Base-by-base conservation (phyloP, 2,329 filamentous ascomycete genomes). In the Pseudopyricularia javanii region DNA sequence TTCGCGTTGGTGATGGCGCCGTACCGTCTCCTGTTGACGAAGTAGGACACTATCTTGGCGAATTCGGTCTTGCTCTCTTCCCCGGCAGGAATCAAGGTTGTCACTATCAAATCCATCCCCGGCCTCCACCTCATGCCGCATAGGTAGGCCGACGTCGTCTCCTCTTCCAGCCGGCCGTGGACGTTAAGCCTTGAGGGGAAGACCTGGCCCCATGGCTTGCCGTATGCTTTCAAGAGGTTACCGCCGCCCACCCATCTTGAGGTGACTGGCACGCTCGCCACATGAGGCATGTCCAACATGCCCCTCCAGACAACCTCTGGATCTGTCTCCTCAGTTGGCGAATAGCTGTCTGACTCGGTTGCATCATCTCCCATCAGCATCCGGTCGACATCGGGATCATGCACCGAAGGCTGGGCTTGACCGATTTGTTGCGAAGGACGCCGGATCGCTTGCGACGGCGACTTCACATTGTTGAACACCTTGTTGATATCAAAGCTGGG, bases 311-410 rank as follows among this genome's bases (percentile, higher is more conserved):
- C 74, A 24, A 88, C 74, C 48, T 82, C 79, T 0, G 86, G 84
- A 57, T 91, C 80, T 1, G 78, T 72, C 56, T 84, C 81, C 56
- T 93, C 88, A 2, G 83, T 83, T 0, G 90, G 88, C 0, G 88
- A 91, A 64, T 95, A 95, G 0, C 86, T 86, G 2, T 87, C 86
- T 2, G 87, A 91, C 14, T 86, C 80, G 48, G 86, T 86, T 28
- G 84, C 83, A 53, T 88, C 86, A 55, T 95, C 89, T 61, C 91
- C 54, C 80, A 50, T 50, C 7, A 97, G 78, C 59, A 98, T 74
- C 40, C 89, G 82, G 65, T 98, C 93, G 20, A 98, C 88, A 55
- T 97, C 93, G 3, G 87, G 80, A 65, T 98, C 91, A 14, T 86
- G 81, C 15, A 80, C 85, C 1, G 84, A 78, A 1, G 82, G 80